A percentile compares a stretch with the other conserved stretches of the same genome.
Conservation (phyloP, 768 basidiomycete genomes). For the Trametes cingulata region DNA sequence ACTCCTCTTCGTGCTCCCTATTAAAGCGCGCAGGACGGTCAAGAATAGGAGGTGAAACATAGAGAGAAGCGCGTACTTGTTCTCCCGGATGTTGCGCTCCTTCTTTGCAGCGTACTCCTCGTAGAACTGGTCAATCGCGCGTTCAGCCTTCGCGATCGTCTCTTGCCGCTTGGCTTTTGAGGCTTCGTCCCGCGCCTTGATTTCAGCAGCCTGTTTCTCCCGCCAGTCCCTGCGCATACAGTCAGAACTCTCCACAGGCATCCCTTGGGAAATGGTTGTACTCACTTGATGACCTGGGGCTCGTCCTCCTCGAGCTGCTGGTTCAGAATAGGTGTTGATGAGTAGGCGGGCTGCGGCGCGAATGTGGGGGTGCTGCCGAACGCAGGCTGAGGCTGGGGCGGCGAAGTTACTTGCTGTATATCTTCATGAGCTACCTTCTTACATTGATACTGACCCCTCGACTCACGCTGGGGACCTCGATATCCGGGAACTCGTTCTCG, state of each 20-base stretch:
- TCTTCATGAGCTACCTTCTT: background rate
- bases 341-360: constrained; percentile 71
- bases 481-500: constrained; percentile 82
- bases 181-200: constrained; percentile 78
- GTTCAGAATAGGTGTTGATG: constrained; percentile 72
- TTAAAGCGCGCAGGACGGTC: background rate
- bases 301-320: constrained; percentile 76
- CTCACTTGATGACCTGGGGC: constrained; percentile 83
- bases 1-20: constrained; percentile 88
- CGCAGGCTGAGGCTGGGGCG: constrained; percentile 34
- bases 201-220: constrained; percentile 81
- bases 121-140: constrained; percentile 88
- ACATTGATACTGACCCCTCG: background rate
- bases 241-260: background rate
- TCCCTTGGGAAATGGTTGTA: background rate
- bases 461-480: constrained; percentile 53
- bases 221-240: constrained; percentile 73
- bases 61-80: constrained; percentile 68
- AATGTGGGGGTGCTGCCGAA: constrained; percentile 58
- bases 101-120: constrained; percentile 86
- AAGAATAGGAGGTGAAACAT: background rate
- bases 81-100: constrained; percentile 87
- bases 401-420: constrained; percentile 14
- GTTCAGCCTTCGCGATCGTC: constrained; percentile 80
- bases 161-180: constrained; percentile 79